Percentiles rank a stretch among this genome's conserved stretches.
phyloP scores from a whole-genome alignment of 177 flowering plant species.

The Telopea speciosissima region DNA sequence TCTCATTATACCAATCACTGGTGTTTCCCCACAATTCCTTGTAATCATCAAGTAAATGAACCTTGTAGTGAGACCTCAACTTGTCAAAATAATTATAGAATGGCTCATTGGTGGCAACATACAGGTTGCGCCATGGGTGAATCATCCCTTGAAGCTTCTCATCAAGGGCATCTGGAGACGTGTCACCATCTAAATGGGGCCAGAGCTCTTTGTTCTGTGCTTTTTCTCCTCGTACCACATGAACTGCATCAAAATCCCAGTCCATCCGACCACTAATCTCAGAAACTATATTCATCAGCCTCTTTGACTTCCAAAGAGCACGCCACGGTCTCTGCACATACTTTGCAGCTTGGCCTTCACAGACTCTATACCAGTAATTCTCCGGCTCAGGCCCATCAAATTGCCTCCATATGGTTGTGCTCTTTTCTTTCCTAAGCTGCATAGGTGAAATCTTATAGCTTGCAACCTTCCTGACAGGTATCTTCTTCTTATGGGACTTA shows the following conservation, averaged over 20 bases:
- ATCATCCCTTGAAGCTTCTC: constrained; percentile 47
- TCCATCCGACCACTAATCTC: constrained; percentile 84
- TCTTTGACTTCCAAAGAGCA: constrained; percentile 86
- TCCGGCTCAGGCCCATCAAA: constrained; percentile 91
- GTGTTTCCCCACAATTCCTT: constrained; percentile 72
- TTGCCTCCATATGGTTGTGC: constrained; percentile 79
- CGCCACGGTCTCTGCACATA: constrained; percentile 91
- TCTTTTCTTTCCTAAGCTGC: constrained; percentile 73
- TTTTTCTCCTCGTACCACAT: constrained; percentile 92
- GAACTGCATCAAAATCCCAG: constrained; percentile 98
- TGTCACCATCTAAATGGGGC: constrained; percentile 85
- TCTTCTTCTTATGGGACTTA: constrained; percentile 45
- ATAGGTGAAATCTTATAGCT: constrained; percentile 72
- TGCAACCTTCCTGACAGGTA: constrained; percentile 57
- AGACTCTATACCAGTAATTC: constrained; percentile 96
- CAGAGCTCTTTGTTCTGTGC: constrained; percentile 79
- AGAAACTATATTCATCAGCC: constrained; percentile 87
- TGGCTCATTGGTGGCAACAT: constrained; percentile 87
- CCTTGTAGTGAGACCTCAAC: constrained; percentile 69
- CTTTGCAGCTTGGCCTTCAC: constrained; percentile 83
- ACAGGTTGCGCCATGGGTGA: constrained; percentile 68
- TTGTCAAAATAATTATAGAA: constrained; percentile 82
- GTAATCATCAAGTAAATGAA: constrained; percentile 88
- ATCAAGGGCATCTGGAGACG: constrained; percentile 73
- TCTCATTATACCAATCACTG: constrained; percentile 94